These are phyloP conservation scores for Balakata baccata DNA, from an alignment of 345 rosid species.

Conservation along the genomic window DNA sequence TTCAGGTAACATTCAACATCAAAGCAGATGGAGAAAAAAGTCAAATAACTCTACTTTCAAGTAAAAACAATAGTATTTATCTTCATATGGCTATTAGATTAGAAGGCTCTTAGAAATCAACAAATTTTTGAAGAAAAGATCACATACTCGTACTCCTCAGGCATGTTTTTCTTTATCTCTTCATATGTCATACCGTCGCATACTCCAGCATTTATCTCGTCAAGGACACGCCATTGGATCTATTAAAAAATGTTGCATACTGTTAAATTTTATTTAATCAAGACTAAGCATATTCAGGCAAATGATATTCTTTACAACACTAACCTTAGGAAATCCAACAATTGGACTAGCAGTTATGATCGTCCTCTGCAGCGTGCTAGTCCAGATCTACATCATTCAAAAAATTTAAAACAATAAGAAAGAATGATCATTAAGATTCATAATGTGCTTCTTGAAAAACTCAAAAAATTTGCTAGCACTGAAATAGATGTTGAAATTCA, in stretches of 20 bases:
- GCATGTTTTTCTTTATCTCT: conserved; percentile 88
- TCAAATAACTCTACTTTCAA: background rate
- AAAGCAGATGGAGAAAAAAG: background rate
- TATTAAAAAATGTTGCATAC: conserved; percentile 26
- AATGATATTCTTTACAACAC: conserved; percentile 16
- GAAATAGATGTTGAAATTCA: background rate
- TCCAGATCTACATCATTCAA: conserved; percentile 65
- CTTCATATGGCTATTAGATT: background rate
- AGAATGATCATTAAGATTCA: conserved; percentile 1
- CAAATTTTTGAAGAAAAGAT: background rate
- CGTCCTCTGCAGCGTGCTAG: conserved; percentile 96
- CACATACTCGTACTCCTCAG: conserved; percentile 93
- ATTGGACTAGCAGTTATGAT: conserved; percentile 83
- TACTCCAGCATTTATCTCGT: conserved; percentile 97
- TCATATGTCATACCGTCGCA: conserved; percentile 99
- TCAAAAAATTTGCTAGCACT: background rate
- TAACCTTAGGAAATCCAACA: conserved; percentile 91
- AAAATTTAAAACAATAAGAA: background rate
- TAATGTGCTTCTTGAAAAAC: background rate
- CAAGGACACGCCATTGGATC: conserved; percentile 99
- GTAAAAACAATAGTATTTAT: background rate
- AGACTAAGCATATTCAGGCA: background rate
- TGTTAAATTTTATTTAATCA: background rate
- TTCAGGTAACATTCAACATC: background rate
- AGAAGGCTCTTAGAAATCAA: background rate